Evolutionary conservation across 2,329 filamentous ascomycete species (phyloP).

Genomic region (Seiridium unicorne): DNA sequence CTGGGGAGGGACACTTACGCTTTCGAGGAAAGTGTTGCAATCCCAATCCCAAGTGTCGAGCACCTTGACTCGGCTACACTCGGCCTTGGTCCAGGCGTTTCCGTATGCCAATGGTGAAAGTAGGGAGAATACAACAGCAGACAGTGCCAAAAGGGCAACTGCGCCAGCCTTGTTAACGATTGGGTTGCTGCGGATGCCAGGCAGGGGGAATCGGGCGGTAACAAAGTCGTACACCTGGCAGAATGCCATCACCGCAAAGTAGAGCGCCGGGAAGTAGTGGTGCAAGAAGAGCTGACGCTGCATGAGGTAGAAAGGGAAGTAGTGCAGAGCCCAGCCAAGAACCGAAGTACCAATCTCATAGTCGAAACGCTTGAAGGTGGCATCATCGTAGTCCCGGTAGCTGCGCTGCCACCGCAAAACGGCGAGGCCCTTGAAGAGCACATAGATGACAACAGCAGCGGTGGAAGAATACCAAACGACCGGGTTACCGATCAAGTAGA

Average conservation of each 20-base stretch:
- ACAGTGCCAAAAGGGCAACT: slow-evolving; percentile 70
- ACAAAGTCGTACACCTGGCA: slow-evolving; percentile 88
- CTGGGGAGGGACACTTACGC: slow-evolving; percentile 63
- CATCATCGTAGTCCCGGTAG: slow-evolving; percentile 79
- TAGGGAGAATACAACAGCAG: slow-evolving; percentile 75
- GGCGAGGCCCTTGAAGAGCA: slow-evolving; percentile 82
- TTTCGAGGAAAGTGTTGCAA: slow-evolving; percentile 87
- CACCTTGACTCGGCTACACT: slow-evolving; percentile 85
- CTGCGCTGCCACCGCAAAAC: slow-evolving; percentile 92
- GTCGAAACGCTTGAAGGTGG: slow-evolving; percentile 93
- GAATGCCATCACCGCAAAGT: slow-evolving; percentile 88
- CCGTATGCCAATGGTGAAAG: slow-evolving; percentile 90
- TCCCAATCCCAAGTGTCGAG: slow-evolving; percentile 95
- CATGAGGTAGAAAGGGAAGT: slow-evolving; percentile 99
- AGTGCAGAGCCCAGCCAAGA: slow-evolving; percentile 94
- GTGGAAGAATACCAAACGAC: slow-evolving; percentile 93
- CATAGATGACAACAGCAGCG: slow-evolving; percentile 72
- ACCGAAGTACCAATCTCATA: slow-evolving; percentile 91
- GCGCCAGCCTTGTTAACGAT: slow-evolving; percentile 73
- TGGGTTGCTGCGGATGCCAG: slow-evolving; percentile 69
- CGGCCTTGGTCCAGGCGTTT: slow-evolving; percentile 86
- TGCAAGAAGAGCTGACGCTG: slow-evolving; percentile 96
- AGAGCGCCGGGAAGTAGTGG: slow-evolving; percentile 96
- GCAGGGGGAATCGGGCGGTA: slow-evolving; percentile 67
- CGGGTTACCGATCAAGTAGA: slow-evolving; percentile 95